Base-by-base conservation (phyloP, 176 grass and related monocot genomes). In the Raddia distichophylla region DNA sequence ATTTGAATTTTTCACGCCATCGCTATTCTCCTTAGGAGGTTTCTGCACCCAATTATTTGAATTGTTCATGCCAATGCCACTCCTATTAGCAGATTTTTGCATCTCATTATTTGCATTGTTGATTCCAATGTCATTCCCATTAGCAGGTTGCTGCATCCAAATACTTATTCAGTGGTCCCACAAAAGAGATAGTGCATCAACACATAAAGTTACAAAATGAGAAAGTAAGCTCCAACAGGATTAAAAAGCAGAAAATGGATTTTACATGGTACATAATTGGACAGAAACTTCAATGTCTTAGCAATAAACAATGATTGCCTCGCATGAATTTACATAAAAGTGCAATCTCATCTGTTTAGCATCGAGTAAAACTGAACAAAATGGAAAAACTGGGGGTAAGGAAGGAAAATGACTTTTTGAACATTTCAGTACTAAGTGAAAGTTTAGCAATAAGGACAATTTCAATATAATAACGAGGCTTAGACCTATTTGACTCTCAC, bases 61-160 rank as follows among this genome's bases (percentile, higher is more conserved):
- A 61, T 84, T 61, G 57, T 71, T 37, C 19, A 72, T 63, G 27
- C 48, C 58, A 51, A 33, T 10, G 16, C 1, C 45, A 64, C 35
- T 48, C 3, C 67, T 48, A n/a, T 35, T 17, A 79, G 62, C 48
- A 66, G 17, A 34, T 54, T 79, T 65, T 10, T 65, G 32, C 34
- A 62, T 43, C 61, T n/a, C 77, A 80, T 51, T 68, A 60, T 60
- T 64, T 75, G 77, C 67, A 43, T 81, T 68, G 46, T 62, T 50
- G 47, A 82, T 63, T 18, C 58, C 65, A 68, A 20, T 8, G 42
- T 4, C 62, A 69, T 34, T 34, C 14, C 19, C 34, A n/a, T 77
- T 76, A 15, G 67, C 54, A 82, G 35, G 62, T 82, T 76, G 70
- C 85, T 87, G 72, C 40, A 58, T 64, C 68, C 57, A 88, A 83